phyloP scores from a whole-genome alignment of 345 rosid species.

The Aethionema arabicum region DNA sequence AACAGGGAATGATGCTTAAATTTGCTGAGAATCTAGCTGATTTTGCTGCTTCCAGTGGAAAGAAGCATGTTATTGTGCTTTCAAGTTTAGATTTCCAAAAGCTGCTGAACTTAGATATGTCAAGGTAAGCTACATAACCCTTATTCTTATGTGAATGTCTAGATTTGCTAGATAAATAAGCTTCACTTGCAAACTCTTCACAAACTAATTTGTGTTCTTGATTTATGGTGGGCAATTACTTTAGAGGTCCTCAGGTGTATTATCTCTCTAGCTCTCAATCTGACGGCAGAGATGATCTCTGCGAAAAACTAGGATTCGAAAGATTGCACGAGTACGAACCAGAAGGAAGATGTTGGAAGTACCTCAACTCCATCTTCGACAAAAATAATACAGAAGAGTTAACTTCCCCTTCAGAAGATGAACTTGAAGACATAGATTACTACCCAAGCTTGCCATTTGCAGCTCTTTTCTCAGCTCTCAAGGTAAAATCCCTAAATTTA shows the following conservation, averaged over 20 bases:
- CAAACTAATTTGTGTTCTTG: conserved; percentile 15
- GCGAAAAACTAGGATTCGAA: conserved; percentile 78
- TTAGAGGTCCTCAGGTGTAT: conserved; percentile 71
- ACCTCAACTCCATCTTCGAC: conserved; percentile 64
- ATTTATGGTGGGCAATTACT: conserved; percentile 19
- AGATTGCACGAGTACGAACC: conserved; percentile 70
- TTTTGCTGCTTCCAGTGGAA: conserved; percentile 76
- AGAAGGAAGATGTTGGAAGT: conserved; percentile 77
- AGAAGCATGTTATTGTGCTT: conserved; percentile 64
- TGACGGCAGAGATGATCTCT: conserved; percentile 70
- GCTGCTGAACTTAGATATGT: conserved; percentile 75
- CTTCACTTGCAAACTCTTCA: conserved; percentile 2
- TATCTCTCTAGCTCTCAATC: conserved; percentile 59
- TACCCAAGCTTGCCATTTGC: conserved; percentile 95
- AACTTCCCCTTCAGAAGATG: conserved; percentile 64
- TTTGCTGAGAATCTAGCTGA: conserved; percentile 77
- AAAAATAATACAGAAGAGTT: conserved; percentile 41
- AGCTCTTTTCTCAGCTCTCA: conserved; percentile 81
- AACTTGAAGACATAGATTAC: conserved; percentile 80
- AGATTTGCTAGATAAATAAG: neutral
- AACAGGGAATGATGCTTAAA: conserved; percentile 78
- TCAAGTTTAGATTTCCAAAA: conserved; percentile 89
- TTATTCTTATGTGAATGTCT: conserved; percentile 3
- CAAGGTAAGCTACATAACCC: conserved; percentile 52
- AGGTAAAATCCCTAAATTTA: conserved; percentile 43